A percentile compares a stretch with the other conserved stretches of the same genome.
phyloP scores from a whole-genome alignment of 306 rosid species.

The Styphnolobium japonicum region DNA sequence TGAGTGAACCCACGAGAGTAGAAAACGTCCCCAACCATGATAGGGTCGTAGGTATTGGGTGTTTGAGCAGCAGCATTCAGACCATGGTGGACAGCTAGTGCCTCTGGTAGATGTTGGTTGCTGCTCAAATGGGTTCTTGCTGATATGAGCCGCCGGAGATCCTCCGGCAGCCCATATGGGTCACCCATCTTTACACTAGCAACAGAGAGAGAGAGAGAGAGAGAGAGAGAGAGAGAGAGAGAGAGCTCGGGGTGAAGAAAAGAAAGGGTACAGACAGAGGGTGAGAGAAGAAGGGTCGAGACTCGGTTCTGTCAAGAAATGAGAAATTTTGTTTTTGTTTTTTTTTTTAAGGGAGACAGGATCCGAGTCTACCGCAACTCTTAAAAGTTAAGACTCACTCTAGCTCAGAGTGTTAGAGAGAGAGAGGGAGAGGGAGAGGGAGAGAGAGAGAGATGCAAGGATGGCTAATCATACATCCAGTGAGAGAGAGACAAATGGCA shows the following conservation, averaged over 20 bases:
- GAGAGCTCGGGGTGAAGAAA: not conserved
- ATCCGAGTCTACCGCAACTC: conserved; percentile 90
- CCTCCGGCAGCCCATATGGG: conserved; percentile 52
- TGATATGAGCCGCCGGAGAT: conserved; percentile 57
- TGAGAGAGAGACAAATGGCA: conserved; percentile 32
- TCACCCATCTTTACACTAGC: conserved; percentile 19
- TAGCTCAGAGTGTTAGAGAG: not conserved
- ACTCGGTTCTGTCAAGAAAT: not conserved
- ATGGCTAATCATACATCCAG: not conserved
- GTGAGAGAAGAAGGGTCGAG: not conserved
- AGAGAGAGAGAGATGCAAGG: not conserved
- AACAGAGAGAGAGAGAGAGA: not conserved
- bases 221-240: not conserved
- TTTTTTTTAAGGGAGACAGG: conserved; percentile 51
- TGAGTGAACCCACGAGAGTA: conserved; percentile 27
- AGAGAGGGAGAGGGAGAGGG: not conserved
- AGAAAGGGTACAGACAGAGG: not conserved
- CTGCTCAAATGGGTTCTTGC: conserved; percentile 31
- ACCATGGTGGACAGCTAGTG: conserved; percentile 22
- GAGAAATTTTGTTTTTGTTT: not conserved
- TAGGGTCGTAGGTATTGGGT: conserved; percentile 33
- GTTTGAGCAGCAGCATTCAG: not conserved
- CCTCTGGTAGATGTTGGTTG: conserved; percentile 22
- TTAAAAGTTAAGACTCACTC: conserved; percentile 36
- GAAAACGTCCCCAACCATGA: conserved; percentile 34